phyloP scores from a whole-genome alignment of 2,329 filamentous ascomycete genomes.

The Exophiala aquamarina region DNA sequence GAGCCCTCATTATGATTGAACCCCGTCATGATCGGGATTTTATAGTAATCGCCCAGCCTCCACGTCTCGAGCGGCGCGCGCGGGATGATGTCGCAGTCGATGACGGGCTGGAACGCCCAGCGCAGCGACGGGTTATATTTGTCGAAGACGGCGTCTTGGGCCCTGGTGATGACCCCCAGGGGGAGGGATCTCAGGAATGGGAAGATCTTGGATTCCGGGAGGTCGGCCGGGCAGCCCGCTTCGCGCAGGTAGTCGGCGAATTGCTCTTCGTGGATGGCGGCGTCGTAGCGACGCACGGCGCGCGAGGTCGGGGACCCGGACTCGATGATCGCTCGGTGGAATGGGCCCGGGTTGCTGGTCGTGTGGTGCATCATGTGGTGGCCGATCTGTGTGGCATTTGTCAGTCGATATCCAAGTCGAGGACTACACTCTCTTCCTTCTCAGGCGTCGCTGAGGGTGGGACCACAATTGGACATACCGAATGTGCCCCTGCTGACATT shows the following conservation, averaged over 20 bases:
- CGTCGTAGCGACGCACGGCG: conserved; percentile 41
- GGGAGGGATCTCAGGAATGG: conserved; percentile 43
- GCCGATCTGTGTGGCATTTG: conserved; percentile 18
- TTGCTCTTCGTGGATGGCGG: conserved; percentile 44
- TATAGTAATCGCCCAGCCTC: conserved; percentile 53
- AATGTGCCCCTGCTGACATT: conserved; percentile 39
- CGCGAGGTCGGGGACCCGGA: conserved; percentile 50
- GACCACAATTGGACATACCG: conserved; percentile 23
- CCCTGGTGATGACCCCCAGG: conserved; percentile 38
- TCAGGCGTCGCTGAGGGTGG: too few relatives aligned
- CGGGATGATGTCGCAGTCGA: conserved; percentile 56
- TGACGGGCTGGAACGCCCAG: conserved; percentile 60
- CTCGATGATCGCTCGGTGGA: conserved; percentile 49
- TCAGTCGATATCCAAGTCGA: too few relatives aligned
- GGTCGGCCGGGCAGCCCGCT: conserved; percentile 34
- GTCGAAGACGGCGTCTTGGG: conserved; percentile 46
- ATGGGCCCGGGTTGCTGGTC: conserved; percentile 30
- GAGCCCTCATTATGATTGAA: conserved; percentile 71
- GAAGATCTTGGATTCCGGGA: conserved; percentile 31
- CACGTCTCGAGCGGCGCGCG: conserved; percentile 61
- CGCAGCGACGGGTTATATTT: conserved; percentile 48
- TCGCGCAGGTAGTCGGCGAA: conserved; percentile 49
- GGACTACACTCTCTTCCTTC: too few relatives aligned
- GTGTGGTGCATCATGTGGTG: conserved; percentile 37
- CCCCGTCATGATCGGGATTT: conserved; percentile 65